These are phyloP conservation scores for Thermomucor indicae-seudaticae DNA, from an alignment of 371 early-diverging fungal species.

Conservation along the genomic window DNA sequence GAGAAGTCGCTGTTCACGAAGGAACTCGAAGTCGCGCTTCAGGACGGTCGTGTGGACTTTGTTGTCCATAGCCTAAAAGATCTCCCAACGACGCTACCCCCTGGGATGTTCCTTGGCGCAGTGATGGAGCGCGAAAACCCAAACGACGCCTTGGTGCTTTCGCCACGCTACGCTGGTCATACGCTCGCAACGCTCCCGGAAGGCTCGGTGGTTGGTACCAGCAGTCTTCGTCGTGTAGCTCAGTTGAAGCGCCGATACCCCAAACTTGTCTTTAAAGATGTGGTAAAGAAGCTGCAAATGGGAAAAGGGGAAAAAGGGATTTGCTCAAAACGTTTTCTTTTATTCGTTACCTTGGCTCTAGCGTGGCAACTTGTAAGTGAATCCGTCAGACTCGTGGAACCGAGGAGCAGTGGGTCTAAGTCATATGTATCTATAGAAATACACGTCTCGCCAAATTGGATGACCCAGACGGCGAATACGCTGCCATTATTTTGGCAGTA, in stretches of 20 bases:
- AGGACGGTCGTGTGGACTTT: slow-evolving; percentile 70
- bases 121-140: slow-evolving; percentile 86
- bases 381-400: not conserved
- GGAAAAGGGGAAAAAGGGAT: too few relatives aligned
- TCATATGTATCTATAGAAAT: slow-evolving; percentile 40
- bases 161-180: slow-evolving; percentile 22
- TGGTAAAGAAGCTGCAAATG: too few relatives aligned
- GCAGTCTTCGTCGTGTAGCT: slow-evolving; percentile 86
- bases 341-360: slow-evolving; percentile 2
- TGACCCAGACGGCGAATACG: slow-evolving; percentile 65
- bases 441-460: slow-evolving; percentile 92
- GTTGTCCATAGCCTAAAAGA: slow-evolving; percentile 96
- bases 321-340: too few relatives aligned
- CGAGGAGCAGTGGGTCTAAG: not conserved
- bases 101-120: slow-evolving; percentile 82
- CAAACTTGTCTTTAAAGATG: slow-evolving; percentile 72
- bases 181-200: slow-evolving; percentile 63
- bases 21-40: slow-evolving; percentile 85
- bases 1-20: slow-evolving; percentile 93
- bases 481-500: slow-evolving; percentile 84
- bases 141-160: slow-evolving; percentile 79
- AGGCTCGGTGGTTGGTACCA: slow-evolving; percentile 88
- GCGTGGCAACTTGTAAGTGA: slow-evolving; percentile 44
- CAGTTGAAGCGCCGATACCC: slow-evolving; percentile 84
- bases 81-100: slow-evolving; percentile 84